phyloP scores from a whole-genome alignment of 2,329 filamentous ascomycete genomes.

The Penicillium crustosum region DNA sequence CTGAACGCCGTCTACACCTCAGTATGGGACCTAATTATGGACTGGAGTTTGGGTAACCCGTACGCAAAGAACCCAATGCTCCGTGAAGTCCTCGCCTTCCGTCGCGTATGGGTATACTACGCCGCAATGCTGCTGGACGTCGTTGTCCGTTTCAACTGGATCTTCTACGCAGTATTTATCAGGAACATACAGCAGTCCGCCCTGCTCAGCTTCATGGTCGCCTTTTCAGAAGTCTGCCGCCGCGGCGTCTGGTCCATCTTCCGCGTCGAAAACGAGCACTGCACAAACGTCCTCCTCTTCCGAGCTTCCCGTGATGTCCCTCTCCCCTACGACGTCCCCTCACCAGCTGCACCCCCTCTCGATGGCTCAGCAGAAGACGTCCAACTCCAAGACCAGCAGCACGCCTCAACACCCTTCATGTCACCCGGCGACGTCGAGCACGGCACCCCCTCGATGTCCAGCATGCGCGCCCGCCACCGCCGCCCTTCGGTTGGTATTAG shows the following conservation, averaged over 20 bases:
- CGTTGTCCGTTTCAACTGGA: conserved; percentile 87
- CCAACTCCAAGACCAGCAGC: conserved; percentile 29
- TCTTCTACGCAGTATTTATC: conserved; percentile 85
- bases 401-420: conserved; percentile 17
- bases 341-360: conserved; percentile 12
- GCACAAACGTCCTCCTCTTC: conserved; percentile 84
- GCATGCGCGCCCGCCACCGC: conserved; percentile 28
- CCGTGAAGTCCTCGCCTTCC: conserved; percentile 77
- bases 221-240: conserved; percentile 75
- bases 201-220: conserved; percentile 74
- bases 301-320: conserved; percentile 86
- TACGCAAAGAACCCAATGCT: conserved; percentile 67
- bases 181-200: conserved; percentile 79
- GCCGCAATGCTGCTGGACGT: conserved; percentile 78
- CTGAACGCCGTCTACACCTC: conserved; percentile 81
- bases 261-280: conserved; percentile 97
- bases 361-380: conserved; percentile 23
- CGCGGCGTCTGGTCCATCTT: conserved; percentile 89
- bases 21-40: conserved; percentile 94
- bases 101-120: conserved; percentile 81
- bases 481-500: conserved; percentile 42
- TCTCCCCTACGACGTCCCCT: conserved; percentile 67
- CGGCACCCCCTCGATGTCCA: conserved; percentile 28
- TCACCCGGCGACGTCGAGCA: conserved; percentile 31
- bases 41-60: conserved; percentile 86